phyloP scores from a whole-genome alignment of 2,329 filamentous ascomycete species.

The Hypoxylon sp. region DNA sequence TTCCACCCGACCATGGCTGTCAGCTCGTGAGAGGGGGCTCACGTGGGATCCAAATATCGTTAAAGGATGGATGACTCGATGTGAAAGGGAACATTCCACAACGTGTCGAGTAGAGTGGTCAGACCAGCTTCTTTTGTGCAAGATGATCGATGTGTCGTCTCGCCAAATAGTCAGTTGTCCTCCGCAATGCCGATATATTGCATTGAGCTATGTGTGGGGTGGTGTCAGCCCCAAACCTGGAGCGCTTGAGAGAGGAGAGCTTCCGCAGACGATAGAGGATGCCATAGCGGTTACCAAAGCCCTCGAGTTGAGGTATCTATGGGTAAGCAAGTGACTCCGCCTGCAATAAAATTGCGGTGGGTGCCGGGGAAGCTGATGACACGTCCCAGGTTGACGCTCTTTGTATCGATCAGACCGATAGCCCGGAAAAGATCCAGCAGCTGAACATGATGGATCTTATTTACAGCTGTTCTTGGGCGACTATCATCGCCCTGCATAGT shows the following conservation, averaged over 20 bases:
- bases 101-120: slow-evolving; percentile 16
- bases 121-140: slow-evolving; percentile 7
- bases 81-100: slow-evolving; percentile 9
- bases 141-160: slow-evolving; percentile 22
- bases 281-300: slow-evolving; percentile 5
- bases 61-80: slow-evolving; percentile 8
- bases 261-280: slow-evolving; percentile 20
- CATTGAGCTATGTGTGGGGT: slow-evolving; percentile 46
- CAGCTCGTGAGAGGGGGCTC: slow-evolving; percentile 1
- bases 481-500: slow-evolving; percentile 7
- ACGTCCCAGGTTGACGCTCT: slow-evolving; percentile 13
- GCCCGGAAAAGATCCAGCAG: slow-evolving; percentile 10
- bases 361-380: not conserved
- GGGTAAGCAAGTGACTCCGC: not conserved
- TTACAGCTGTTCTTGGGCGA: slow-evolving; percentile 10
- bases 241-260: slow-evolving; percentile 9
- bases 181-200: slow-evolving; percentile 14
- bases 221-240: slow-evolving; percentile 49
- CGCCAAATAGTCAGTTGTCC: slow-evolving; percentile 15
- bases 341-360: not conserved
- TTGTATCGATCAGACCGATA: slow-evolving; percentile 15
- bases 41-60: slow-evolving; percentile 1
- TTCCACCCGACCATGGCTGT: not conserved
- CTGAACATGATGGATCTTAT: slow-evolving; percentile 16
- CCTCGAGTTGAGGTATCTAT: slow-evolving; percentile 11